phyloP scores from a whole-genome alignment of 2,329 filamentous ascomycete genomes.

The Colletotrichum zoysiae region DNA sequence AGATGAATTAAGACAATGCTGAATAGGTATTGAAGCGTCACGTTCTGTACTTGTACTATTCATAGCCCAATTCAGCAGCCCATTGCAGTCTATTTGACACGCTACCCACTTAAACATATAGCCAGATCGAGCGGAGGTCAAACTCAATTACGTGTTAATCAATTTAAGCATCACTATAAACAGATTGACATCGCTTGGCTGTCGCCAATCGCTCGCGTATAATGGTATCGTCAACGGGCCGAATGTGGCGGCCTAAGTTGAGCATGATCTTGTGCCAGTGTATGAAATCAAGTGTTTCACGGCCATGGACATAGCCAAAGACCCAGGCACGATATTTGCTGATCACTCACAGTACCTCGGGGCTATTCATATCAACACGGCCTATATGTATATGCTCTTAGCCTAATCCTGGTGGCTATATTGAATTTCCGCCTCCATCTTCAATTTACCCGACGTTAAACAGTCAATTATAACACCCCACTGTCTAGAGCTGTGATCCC shows the following conservation, averaged over 20 bases:
- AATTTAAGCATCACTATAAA: background rate
- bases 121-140: background rate
- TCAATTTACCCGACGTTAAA: background rate
- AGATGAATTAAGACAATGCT: background rate
- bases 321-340: background rate
- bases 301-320: background rate
- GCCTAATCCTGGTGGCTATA: background rate
- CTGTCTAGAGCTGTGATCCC: background rate
- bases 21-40: no score
- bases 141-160: background rate
- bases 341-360: background rate
- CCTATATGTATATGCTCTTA: no score
- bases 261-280: no score
- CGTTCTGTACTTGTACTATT: background rate
- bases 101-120: background rate
- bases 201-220: background rate
- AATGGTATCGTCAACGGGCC: background rate
- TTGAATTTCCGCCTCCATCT: background rate
- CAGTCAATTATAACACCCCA: background rate
- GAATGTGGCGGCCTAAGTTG: background rate
- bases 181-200: background rate
- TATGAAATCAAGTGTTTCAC: background rate
- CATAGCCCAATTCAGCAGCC: background rate
- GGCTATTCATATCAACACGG: background rate
- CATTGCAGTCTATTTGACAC: background rate